A percentile compares a stretch with the other conserved stretches of the same genome.
Conservation (phyloP, 1,284 basidiomycete species). For the Chiua sp. region DNA sequence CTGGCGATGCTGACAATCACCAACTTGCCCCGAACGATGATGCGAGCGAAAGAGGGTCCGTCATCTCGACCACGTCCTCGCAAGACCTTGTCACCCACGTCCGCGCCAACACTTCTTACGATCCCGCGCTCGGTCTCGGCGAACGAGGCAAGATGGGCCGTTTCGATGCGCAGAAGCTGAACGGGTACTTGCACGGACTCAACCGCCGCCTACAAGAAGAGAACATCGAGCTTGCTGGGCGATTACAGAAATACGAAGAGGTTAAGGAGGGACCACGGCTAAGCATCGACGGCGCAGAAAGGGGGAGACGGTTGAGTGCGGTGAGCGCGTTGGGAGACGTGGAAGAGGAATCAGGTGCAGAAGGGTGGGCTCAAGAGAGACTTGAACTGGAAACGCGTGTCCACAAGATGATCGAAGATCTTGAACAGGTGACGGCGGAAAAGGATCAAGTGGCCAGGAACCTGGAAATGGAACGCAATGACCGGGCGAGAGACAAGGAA, state of each 20-base stretch:
- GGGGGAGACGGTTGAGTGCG: constrained; percentile 53
- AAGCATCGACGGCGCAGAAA: constrained; percentile 25
- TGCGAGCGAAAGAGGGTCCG: constrained; percentile 58
- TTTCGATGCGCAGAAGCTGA: constrained; percentile 83
- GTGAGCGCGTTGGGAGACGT: constrained; percentile 60
- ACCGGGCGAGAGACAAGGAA: constrained; percentile 64
- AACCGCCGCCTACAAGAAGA: constrained; percentile 83
- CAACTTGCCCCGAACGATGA: constrained; percentile 25
- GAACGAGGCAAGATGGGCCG: constrained; percentile 65
- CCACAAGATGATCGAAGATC: constrained; percentile 54
- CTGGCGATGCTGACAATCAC: constrained; percentile 15
- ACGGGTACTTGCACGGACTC: constrained; percentile 80
- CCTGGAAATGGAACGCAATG: constrained; percentile 58
- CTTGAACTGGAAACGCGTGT: constrained; percentile 49
- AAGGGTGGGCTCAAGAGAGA: constrained; percentile 71
- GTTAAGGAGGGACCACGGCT: constrained; percentile 31
- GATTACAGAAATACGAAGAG: constrained; percentile 52
- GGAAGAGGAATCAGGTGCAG: constrained; percentile 60
- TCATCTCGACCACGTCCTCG: constrained; percentile 81
- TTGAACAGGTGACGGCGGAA: constrained; percentile 44
- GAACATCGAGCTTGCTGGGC: constrained; percentile 66
- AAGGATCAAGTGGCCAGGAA: constrained; percentile 45
- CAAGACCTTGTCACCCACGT: constrained; percentile 83
- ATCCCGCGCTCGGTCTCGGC: constrained; percentile 76
- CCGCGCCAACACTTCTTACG: constrained; percentile 84